A percentile compares a stretch with the other conserved stretches of the same genome.
phyloP scores from a whole-genome alignment of 352 stramenopile genomes.

The Pythium rishiriense region DNA sequence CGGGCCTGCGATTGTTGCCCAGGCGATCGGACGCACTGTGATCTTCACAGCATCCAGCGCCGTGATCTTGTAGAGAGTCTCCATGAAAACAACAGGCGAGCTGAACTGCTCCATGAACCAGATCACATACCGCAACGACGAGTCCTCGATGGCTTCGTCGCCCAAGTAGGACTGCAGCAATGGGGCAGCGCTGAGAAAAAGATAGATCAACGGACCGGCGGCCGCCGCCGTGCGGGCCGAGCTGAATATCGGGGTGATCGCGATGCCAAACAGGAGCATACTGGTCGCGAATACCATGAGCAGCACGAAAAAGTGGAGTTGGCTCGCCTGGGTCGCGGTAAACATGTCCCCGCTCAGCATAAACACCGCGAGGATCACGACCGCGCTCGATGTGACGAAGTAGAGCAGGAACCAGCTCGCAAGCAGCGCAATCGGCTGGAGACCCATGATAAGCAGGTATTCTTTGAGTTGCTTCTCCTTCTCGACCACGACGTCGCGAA shows the following conservation, averaged over 20 bases:
- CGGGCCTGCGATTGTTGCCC: constrained; percentile 43
- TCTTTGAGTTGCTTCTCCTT: constrained; percentile 91
- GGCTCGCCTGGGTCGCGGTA: constrained; percentile 36
- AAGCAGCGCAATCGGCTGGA: constrained; percentile 69
- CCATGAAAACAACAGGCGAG: constrained; percentile 75
- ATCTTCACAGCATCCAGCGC: constrained; percentile 46
- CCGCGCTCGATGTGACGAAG: constrained; percentile 54
- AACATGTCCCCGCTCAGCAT: constrained; percentile 74
- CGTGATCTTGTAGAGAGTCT: constrained; percentile 49
- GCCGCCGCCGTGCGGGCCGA: constrained; percentile 69
- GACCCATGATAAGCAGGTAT: constrained; percentile 89
- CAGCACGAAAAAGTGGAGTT: constrained; percentile 59
- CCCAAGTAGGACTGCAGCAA: constrained; percentile 57
- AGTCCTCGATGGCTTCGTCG: constrained; percentile 43
- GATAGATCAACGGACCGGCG: constrained; percentile 63
- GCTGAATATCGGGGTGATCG: constrained; percentile 74
- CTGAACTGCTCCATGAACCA: constrained; percentile 54
- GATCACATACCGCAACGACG: constrained; percentile 34
- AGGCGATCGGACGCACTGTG: constrained; percentile 43
- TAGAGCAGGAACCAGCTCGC: constrained; percentile 84
- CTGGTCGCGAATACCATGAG: constrained; percentile 59
- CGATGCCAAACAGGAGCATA: constrained; percentile 68
- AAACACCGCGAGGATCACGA: constrained; percentile 50
- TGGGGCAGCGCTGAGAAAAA: constrained; percentile 51
- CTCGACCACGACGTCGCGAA: constrained; percentile 87